Evolutionary conservation across 768 basidiomycete species (phyloP).

Genomic region (Suillus ampliporus): DNA sequence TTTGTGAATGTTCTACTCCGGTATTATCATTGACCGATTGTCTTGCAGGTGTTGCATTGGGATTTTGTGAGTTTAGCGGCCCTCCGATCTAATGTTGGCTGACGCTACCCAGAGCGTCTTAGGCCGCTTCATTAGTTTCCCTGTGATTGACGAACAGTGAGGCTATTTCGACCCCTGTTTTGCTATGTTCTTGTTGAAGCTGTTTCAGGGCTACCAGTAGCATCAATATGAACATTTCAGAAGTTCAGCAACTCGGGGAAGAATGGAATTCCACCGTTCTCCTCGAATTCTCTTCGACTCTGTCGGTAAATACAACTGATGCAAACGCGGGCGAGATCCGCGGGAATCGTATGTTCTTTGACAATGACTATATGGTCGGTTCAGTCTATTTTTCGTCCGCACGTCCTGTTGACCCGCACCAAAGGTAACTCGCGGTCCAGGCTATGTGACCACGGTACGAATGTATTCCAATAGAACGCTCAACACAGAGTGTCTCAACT

Average conservation of each 20-base stretch:
- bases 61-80: constrained; percentile 60
- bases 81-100: constrained; percentile 4
- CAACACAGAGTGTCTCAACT: constrained; percentile 71
- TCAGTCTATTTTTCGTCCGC: neutral
- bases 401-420: neutral
- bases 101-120: constrained; percentile 54
- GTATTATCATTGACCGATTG: neutral
- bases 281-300: constrained; percentile 42
- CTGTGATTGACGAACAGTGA: constrained; percentile 54
- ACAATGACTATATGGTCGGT: constrained; percentile 71
- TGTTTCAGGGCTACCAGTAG: constrained; percentile 56
- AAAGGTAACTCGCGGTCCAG: constrained; percentile 65
- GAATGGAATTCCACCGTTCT: constrained; percentile 55
- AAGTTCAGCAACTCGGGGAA: constrained; percentile 54
- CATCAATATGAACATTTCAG: constrained; percentile 60
- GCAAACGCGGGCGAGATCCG: constrained; percentile 59
- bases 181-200: constrained; percentile 15
- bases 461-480: constrained; percentile 64
- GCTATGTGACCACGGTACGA: constrained; percentile 64
- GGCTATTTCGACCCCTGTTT: constrained; percentile 16
- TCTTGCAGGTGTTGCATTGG: constrained; percentile 54
- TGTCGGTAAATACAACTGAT: constrained; percentile 42
- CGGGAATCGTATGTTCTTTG: constrained; percentile 70
- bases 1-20: constrained; percentile 19
- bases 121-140: constrained; percentile 71